phyloP scores from a whole-genome alignment of 805 yeast genomes.

The Candida sanyiensis region DNA sequence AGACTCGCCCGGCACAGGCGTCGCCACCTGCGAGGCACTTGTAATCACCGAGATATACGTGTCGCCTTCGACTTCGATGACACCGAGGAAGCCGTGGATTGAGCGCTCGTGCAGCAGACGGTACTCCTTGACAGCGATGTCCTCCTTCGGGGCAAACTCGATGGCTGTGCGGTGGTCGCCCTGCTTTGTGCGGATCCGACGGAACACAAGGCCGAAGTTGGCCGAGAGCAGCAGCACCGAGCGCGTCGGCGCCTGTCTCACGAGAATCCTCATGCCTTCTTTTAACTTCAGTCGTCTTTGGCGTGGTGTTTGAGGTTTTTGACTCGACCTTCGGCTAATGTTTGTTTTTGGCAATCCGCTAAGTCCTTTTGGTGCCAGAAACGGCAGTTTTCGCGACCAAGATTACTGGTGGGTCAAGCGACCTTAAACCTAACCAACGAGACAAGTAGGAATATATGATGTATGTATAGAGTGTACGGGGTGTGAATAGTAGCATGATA shows the following conservation, averaged over 20 bases:
- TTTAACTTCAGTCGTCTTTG: no score
- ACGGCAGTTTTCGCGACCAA: no score
- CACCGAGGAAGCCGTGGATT: constrained; percentile 70
- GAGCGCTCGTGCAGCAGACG: constrained; percentile 39
- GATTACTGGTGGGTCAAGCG: no score
- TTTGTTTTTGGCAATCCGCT: no score
- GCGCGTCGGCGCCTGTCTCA: constrained; percentile 30
- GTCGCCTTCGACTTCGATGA: constrained; percentile 62
- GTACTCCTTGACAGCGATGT: constrained; percentile 34
- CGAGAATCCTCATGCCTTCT: constrained; percentile 33
- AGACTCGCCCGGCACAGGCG: constrained; percentile 73
- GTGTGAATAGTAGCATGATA: no score
- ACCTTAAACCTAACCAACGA: no score
- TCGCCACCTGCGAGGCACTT: constrained; percentile 70
- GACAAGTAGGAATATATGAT: no score
- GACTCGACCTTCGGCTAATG: no score
- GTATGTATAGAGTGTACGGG: no score
- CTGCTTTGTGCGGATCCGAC: constrained; percentile 31
- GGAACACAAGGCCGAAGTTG: constrained; percentile 42
- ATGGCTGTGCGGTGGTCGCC: constrained; percentile 38
- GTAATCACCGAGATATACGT: constrained; percentile 77
- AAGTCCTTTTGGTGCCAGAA: no score
- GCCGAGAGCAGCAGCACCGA: constrained; percentile 38
- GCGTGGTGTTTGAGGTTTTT: no score
- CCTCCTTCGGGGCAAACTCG: constrained; percentile 38